These are phyloP conservation scores for Trichoderma citrinoviride DNA, from an alignment of 2,329 filamentous ascomycete genomes.

Conservation along the genomic window DNA sequence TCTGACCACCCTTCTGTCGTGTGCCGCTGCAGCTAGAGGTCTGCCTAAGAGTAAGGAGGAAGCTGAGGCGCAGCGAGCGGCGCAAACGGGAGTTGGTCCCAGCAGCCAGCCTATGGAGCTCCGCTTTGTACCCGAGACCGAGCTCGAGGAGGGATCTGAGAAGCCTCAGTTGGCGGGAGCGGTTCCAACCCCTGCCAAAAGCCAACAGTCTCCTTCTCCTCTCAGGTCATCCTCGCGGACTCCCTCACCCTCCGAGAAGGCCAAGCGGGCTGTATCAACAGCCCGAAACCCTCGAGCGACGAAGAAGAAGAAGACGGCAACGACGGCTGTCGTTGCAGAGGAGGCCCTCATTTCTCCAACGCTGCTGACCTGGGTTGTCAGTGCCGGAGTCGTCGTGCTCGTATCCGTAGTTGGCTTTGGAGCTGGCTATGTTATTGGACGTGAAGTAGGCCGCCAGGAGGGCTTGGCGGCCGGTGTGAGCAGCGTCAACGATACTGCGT, in stretches of 20 bases:
- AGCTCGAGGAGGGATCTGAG: constrained; percentile 46
- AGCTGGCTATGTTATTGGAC: constrained; percentile 65
- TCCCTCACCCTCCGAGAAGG: constrained; percentile 40
- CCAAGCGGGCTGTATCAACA: constrained; percentile 48
- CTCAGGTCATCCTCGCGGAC: constrained; percentile 32
- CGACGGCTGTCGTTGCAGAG: constrained; percentile 34
- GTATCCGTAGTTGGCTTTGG: constrained; percentile 68
- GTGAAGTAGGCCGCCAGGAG: constrained; percentile 64
- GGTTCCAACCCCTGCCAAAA: constrained; percentile 27
- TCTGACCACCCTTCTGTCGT: constrained; percentile 93
- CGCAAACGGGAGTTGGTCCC: constrained; percentile 42
- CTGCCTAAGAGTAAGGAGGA: constrained; percentile 64
- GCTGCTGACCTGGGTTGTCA: constrained; percentile 62
- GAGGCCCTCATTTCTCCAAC: constrained; percentile 55
- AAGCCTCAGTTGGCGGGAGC: constrained; percentile 20
- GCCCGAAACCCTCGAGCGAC: constrained; percentile 45
- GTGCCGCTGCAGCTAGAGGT: constrained; percentile 82
- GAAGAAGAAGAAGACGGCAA: constrained; percentile 57
- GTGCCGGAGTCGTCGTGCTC: constrained; percentile 64
- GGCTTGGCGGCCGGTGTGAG: constrained; percentile 43
- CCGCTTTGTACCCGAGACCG: constrained; percentile 59
- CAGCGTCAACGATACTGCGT: constrained; percentile 46
- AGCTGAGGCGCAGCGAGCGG: constrained; percentile 36
- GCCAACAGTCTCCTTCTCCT: constrained; percentile 34
- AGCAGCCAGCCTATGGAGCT: constrained; percentile 57